Evolutionary conservation across 352 stramenopile genomes (phyloP).

Genomic region (Globisporangium spinosum): DNA sequence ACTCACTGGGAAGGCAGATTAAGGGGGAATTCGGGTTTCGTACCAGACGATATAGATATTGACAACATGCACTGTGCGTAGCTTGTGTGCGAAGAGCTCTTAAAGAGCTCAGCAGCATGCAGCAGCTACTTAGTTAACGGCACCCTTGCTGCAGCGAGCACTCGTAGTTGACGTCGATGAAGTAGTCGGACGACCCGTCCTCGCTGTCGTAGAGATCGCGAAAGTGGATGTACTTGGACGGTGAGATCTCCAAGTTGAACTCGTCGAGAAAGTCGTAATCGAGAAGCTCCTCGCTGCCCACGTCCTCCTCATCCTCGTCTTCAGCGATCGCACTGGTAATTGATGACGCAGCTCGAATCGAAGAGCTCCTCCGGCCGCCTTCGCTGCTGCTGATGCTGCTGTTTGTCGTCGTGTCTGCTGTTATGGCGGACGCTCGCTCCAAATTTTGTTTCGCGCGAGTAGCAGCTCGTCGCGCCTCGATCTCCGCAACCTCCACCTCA

Average conservation of each 20-base stretch:
- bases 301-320: neutral
- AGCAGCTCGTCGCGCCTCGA: constrained; percentile 29
- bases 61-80: neutral
- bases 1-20: neutral
- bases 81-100: neutral
- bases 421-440: neutral
- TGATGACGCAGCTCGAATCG: constrained; percentile 21
- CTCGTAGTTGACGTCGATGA: constrained; percentile 71
- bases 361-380: constrained; percentile 7
- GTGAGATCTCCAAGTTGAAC: constrained; percentile 49
- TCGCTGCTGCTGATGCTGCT: constrained; percentile 15
- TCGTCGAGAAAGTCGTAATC: constrained; percentile 86
- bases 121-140: neutral
- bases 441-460: neutral
- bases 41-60: constrained; percentile 9
- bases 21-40: neutral
- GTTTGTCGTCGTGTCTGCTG: constrained; percentile 13
- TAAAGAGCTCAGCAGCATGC: neutral
- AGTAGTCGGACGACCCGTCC: constrained; percentile 45
- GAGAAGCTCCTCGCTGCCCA: constrained; percentile 37
- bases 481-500: constrained; percentile 43
- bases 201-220: constrained; percentile 54
- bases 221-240: constrained; percentile 57
- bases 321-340: neutral
- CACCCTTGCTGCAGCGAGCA: constrained; percentile 21